phyloP scores from a whole-genome alignment of 1,139 yeast genomes.

The Pichia inconspicua region DNA sequence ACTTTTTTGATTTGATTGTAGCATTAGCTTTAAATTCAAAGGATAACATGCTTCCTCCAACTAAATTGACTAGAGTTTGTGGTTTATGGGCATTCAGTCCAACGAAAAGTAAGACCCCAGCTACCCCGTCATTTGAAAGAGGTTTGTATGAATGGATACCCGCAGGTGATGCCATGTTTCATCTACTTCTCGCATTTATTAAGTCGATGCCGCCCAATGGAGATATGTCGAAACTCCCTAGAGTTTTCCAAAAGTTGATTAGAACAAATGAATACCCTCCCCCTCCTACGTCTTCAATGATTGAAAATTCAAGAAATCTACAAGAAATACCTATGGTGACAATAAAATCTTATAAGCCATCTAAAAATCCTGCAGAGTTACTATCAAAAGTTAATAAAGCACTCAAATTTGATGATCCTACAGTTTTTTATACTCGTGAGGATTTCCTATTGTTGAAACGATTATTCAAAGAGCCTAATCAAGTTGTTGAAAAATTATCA shows the following conservation, averaged over 20 bases:
- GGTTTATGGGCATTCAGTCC: slow-evolving; percentile 78
- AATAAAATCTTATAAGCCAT: slow-evolving; percentile 53
- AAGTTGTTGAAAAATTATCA: slow-evolving; percentile 60
- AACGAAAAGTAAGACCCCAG: slow-evolving; percentile 24
- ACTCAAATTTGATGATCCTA: slow-evolving; percentile 62
- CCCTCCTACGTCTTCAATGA: slow-evolving; percentile 28
- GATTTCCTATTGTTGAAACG: slow-evolving; percentile 71
- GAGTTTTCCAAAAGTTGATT: slow-evolving; percentile 52
- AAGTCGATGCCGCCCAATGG: slow-evolving; percentile 70
- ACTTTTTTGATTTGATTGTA: slow-evolving; percentile 73
- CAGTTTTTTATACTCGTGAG: slow-evolving; percentile 64
- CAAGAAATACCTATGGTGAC: slow-evolving; percentile 63
- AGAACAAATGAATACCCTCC: slow-evolving; percentile 63
- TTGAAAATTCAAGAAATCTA: slow-evolving; percentile 34
- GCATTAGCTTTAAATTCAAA: slow-evolving; percentile 79
- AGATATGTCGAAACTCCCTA: slow-evolving; percentile 53
- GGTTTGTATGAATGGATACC: slow-evolving; percentile 75
- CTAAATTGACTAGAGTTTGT: slow-evolving; percentile 74
- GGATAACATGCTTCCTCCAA: slow-evolving; percentile 69
- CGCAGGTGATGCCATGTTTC: slow-evolving; percentile 82
- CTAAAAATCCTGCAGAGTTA: slow-evolving; percentile 50
- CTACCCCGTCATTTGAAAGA: slow-evolving; percentile 45
- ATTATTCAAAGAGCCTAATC: slow-evolving; percentile 50
- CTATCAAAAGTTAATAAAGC: slow-evolving; percentile 57
- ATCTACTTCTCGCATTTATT: slow-evolving; percentile 65